Percentiles rank a stretch among this genome's conserved stretches.
Conservation (phyloP, 2,329 filamentous ascomycete species). For the Fusarium equiseti region DNA sequence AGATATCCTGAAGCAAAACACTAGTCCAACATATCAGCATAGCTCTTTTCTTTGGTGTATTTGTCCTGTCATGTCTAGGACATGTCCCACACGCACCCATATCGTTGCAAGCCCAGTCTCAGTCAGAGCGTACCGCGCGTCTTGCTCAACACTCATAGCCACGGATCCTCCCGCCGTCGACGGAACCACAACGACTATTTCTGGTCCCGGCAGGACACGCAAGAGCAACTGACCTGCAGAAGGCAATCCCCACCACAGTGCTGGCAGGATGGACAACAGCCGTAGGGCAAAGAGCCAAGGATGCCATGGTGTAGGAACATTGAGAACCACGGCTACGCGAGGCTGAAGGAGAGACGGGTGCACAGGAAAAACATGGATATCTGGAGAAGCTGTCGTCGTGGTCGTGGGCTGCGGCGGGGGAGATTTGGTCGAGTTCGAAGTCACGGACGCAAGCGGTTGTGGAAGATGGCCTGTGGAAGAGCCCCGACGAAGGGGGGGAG, state of each 20-base stretch:
- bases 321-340: constrained; percentile 81
- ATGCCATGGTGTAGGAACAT: constrained; percentile 79
- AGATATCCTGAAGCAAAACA: constrained; percentile 82
- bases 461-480: constrained; percentile 44
- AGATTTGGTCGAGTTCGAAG: constrained; percentile 22
- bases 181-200: constrained; percentile 46
- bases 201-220: constrained; percentile 64
- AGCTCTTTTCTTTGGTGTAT: neutral
- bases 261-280: constrained; percentile 77
- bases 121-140: constrained; percentile 62
- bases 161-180: constrained; percentile 42
- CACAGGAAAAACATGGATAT: constrained; percentile 29
- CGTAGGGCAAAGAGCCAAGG: constrained; percentile 78
- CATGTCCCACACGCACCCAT: constrained; percentile 68
- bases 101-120: constrained; percentile 79
- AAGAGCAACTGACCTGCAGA: constrained; percentile 76
- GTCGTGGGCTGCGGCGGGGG: constrained; percentile 5
- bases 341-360: constrained; percentile 72
- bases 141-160: constrained; percentile 38
- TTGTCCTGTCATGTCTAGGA: neutral
- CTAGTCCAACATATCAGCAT: constrained; percentile 55
- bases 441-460: constrained; percentile 34
- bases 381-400: constrained; percentile 16
- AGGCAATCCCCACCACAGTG: constrained; percentile 77
- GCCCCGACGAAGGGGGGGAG: constrained; percentile 45